phyloP scores from a whole-genome alignment of 1,284 basidiomycete genomes.

The Lentinula novae-zelandiae region DNA sequence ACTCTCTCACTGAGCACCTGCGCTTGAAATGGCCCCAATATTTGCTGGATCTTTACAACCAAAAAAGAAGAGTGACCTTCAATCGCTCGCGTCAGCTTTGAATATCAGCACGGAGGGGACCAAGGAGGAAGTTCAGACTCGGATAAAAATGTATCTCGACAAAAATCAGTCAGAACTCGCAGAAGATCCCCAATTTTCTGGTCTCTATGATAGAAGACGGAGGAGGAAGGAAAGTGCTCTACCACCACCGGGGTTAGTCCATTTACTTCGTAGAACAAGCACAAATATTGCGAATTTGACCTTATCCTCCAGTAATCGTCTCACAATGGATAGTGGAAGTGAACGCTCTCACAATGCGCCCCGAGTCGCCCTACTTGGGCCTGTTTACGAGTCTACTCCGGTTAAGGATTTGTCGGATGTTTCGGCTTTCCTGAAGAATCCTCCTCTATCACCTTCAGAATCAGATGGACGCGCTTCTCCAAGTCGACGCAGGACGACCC shows the following conservation, averaged over 20 bases:
- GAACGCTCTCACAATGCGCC: slow-evolving; percentile 20
- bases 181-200: slow-evolving; percentile 49
- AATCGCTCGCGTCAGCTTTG: slow-evolving; percentile 51
- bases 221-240: slow-evolving; percentile 26
- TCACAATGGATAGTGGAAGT: slow-evolving; percentile 16
- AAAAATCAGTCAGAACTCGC: slow-evolving; percentile 45
- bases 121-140: slow-evolving; percentile 51
- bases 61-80: slow-evolving; percentile 63
- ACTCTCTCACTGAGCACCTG: neutral
- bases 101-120: slow-evolving; percentile 49
- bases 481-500: slow-evolving; percentile 10
- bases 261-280: slow-evolving; percentile 5
- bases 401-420: slow-evolving; percentile 42
- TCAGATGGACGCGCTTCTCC: slow-evolving; percentile 15
- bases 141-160: slow-evolving; percentile 59
- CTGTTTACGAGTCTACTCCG: slow-evolving; percentile 43
- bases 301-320: slow-evolving; percentile 22
- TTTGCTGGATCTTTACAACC: slow-evolving; percentile 46
- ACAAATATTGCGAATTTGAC: slow-evolving; percentile 7
- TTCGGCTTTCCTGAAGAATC: slow-evolving; percentile 47
- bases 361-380: slow-evolving; percentile 30
- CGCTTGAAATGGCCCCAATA: slow-evolving; percentile 26
- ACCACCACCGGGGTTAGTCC: slow-evolving; percentile 11
- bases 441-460: slow-evolving; percentile 24
- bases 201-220: slow-evolving; percentile 44